Evolutionary conservation across 768 basidiomycete genomes (phyloP).

Genomic region (Termitomyces sp.): DNA sequence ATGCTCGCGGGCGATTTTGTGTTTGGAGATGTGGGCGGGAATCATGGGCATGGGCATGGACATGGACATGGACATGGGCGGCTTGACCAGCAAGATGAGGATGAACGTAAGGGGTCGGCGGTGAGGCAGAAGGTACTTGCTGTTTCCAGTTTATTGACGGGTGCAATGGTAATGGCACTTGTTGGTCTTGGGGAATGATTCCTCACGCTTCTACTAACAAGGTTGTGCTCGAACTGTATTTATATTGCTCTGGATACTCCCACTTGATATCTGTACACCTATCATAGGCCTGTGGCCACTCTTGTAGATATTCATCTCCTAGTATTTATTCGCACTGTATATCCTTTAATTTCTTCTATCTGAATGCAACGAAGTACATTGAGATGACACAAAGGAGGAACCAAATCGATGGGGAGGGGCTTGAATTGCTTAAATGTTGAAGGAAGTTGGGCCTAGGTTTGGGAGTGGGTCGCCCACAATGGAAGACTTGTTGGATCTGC

Average conservation of each 20-base stretch:
- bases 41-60: constrained; percentile 26
- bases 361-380: neutral
- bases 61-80: neutral
- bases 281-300: neutral
- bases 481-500: neutral
- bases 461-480: neutral
- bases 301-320: neutral
- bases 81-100: constrained; percentile 9
- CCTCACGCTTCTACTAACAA: neutral
- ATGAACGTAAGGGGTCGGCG: constrained; percentile 18
- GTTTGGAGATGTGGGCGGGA: constrained; percentile 56
- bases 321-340: too few species aligned
- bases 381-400: neutral
- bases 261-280: neutral
- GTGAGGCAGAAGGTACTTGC: constrained; percentile 49
- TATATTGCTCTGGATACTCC: neutral
- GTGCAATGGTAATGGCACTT: constrained; percentile 61
- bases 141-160: constrained; percentile 56
- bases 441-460: neutral
- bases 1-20: constrained; percentile 88
- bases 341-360: neutral
- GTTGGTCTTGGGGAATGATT: constrained; percentile 46
- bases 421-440: neutral
- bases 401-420: neutral
- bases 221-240: neutral